Percentiles rank a stretch among this genome's conserved stretches.
phyloP scores from a whole-genome alignment of 768 basidiomycete genomes.

The Clavulina sp. region DNA sequence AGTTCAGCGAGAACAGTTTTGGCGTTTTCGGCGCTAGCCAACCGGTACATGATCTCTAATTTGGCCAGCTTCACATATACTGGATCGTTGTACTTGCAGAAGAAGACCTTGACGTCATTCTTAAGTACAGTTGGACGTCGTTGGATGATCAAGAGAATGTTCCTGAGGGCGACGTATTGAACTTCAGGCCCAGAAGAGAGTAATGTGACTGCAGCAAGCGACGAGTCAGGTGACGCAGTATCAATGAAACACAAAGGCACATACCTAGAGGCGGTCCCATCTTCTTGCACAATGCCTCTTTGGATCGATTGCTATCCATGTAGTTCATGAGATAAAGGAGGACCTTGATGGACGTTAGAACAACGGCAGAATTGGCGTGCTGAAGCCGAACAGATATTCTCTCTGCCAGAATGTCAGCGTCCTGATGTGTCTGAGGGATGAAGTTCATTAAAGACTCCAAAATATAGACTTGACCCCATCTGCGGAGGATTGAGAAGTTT shows the following conservation, averaged over 20 bases:
- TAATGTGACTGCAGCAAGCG: slow-evolving; percentile 49
- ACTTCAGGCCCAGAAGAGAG: slow-evolving; percentile 96
- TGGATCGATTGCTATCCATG: slow-evolving; percentile 74
- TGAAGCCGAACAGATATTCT: slow-evolving; percentile 84
- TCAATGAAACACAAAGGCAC: slow-evolving; percentile 4
- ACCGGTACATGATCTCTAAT: slow-evolving; percentile 95
- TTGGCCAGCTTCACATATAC: slow-evolving; percentile 98
- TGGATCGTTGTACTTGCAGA: slow-evolving; percentile 99
- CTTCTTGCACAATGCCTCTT: slow-evolving; percentile 87
- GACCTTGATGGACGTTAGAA: slow-evolving; percentile 93
- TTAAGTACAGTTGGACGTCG: slow-evolving; percentile 78
- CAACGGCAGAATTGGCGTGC: slow-evolving; percentile 99
- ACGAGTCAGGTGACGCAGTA: slow-evolving; percentile 5
- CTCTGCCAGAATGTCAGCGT: slow-evolving; percentile 92
- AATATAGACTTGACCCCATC: slow-evolving; percentile 99
- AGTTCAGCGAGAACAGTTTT: slow-evolving; percentile 84
- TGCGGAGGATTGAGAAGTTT: slow-evolving; percentile 21
- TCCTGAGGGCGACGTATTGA: slow-evolving; percentile 92
- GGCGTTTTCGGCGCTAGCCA: slow-evolving; percentile 89
- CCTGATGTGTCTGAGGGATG: slow-evolving; percentile 72
- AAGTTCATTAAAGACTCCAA: slow-evolving; percentile 85
- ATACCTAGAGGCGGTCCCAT: slow-evolving; percentile 94
- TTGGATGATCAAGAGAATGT: slow-evolving; percentile 94
- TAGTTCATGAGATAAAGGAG: slow-evolving; percentile 97
- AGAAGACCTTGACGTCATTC: slow-evolving; percentile 98